phyloP scores from a whole-genome alignment of 2,329 filamentous ascomycete genomes.

The Epicoccum nigrum region DNA sequence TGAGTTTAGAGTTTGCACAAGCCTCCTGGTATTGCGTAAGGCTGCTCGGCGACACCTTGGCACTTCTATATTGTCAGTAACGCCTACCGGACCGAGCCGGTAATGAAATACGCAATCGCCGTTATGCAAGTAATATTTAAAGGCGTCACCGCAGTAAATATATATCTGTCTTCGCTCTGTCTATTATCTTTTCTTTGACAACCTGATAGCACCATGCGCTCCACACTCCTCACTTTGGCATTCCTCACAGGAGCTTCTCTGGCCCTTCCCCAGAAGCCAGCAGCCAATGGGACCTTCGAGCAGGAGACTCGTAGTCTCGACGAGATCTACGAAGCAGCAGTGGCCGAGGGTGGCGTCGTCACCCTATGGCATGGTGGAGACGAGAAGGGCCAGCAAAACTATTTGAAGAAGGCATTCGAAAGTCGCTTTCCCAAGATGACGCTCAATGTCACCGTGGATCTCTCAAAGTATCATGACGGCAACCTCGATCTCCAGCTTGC shows the following conservation, averaged over 20 bases:
- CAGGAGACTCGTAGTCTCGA: constrained; percentile 57
- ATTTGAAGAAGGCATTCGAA: constrained; percentile 54
- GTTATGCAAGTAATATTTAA: neutral
- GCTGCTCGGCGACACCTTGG: neutral
- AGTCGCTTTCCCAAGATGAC: constrained; percentile 57
- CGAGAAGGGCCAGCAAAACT: constrained; percentile 49
- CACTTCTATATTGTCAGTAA: neutral
- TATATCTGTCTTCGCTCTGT: neutral
- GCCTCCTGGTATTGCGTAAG: neutral
- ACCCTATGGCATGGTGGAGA: constrained; percentile 60
- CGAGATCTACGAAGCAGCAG: constrained; percentile 57
- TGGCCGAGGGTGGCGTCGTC: constrained; percentile 55
- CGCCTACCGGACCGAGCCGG: constrained; percentile 1
- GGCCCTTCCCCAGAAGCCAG: neutral
- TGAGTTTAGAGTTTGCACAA: neutral
- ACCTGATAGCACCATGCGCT: constrained; percentile 3
- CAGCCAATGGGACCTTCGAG: neutral
- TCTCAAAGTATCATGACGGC: constrained; percentile 62
- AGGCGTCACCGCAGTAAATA: neutral
- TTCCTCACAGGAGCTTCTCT: neutral
- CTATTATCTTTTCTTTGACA: neutral
- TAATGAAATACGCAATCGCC: neutral
- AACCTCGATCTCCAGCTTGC: constrained; percentile 56
- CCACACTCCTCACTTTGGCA: constrained; percentile 1
- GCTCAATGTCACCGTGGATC: constrained; percentile 61